phyloP scores from a whole-genome alignment of 345 rosid species.

The Punica granatum region DNA sequence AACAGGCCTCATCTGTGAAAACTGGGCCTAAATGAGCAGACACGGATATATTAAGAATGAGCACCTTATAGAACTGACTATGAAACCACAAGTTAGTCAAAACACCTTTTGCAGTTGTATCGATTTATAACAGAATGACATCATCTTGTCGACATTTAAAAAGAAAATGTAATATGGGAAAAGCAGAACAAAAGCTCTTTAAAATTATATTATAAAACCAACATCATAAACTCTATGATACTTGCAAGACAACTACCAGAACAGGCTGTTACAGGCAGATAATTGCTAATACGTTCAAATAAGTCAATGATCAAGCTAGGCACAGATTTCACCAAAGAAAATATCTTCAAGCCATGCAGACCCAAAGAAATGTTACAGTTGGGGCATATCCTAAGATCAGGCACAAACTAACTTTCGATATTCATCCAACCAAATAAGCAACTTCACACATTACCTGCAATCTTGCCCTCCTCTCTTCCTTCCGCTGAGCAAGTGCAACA shows the following conservation, averaged over 20 bases:
- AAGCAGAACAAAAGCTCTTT: not conserved
- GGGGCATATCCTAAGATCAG: no score
- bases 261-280: not conserved
- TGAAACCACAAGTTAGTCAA: not conserved
- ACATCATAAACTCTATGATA: not conserved
- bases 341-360: not conserved
- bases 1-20: constrained; percentile 68
- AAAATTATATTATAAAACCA: not conserved
- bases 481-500: constrained; percentile 71
- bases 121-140: not conserved
- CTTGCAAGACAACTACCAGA: not conserved
- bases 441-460: constrained; percentile 37
- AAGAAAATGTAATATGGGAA: not conserved
- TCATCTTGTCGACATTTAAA: not conserved
- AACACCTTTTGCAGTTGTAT: not conserved
- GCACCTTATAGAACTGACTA: not conserved
- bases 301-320: not conserved
- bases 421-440: not conserved
- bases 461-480: constrained; percentile 75
- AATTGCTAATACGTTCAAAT: not conserved
- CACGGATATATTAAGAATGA: not conserved
- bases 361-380: no score
- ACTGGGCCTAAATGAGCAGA: constrained; percentile 42
- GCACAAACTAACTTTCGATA: not conserved
- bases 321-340: not conserved